phyloP scores from a whole-genome alignment of 345 rosid genomes.

The Eucalyptus viminalis region DNA sequence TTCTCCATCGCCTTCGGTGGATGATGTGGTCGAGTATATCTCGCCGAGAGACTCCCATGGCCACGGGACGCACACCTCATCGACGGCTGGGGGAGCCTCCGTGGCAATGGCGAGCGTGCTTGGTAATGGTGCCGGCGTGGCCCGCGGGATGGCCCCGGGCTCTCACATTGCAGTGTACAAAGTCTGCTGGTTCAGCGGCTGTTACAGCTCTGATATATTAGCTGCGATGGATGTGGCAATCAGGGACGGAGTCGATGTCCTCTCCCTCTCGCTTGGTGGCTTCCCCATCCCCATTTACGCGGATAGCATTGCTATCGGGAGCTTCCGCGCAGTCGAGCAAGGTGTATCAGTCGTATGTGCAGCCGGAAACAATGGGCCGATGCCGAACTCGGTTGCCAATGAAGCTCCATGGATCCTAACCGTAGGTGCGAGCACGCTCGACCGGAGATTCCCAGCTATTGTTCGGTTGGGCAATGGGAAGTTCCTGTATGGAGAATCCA shows the following conservation, averaged over 20 bases:
- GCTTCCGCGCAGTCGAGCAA: slow-evolving; percentile 71
- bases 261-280: slow-evolving; percentile 84
- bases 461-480: slow-evolving; percentile 45
- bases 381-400: slow-evolving; percentile 67
- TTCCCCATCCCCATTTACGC: slow-evolving; percentile 73
- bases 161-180: slow-evolving; percentile 81
- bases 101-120: slow-evolving; percentile 63
- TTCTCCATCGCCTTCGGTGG: slow-evolving; percentile 12
- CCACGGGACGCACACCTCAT: slow-evolving; percentile 87
- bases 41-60: slow-evolving; percentile 80
- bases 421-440: slow-evolving; percentile 82
- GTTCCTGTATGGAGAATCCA: slow-evolving; percentile 65
- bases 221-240: slow-evolving; percentile 87
- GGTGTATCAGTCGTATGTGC: slow-evolving; percentile 85
- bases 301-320: slow-evolving; percentile 84
- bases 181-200: slow-evolving; percentile 84
- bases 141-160: slow-evolving; percentile 84
- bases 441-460: slow-evolving; percentile 71
- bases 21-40: slow-evolving; percentile 40
- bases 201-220: slow-evolving; percentile 80
- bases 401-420: slow-evolving; percentile 93
- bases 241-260: slow-evolving; percentile 68
- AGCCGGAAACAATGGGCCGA: slow-evolving; percentile 88
- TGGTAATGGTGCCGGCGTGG: slow-evolving; percentile 65
- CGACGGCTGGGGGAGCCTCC: slow-evolving; percentile 74